These are phyloP conservation scores for Phytopythium helicoides DNA, from an alignment of 352 stramenopile genomes.

Conservation along the genomic window DNA sequence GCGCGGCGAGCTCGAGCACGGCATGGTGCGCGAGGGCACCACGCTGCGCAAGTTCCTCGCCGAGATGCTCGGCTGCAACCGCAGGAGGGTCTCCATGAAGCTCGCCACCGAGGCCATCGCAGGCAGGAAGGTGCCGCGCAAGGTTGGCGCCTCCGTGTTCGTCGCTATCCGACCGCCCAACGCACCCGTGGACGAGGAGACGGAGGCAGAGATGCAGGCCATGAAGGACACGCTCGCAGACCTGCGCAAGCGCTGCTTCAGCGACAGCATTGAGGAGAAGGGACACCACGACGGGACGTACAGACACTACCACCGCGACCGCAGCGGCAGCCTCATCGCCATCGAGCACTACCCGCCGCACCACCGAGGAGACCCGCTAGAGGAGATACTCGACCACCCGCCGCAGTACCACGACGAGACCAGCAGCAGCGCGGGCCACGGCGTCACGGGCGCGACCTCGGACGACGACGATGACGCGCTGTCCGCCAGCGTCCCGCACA, in stretches of 20 bases:
- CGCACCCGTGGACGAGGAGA: constrained; percentile 25
- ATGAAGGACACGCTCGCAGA: constrained; percentile 29
- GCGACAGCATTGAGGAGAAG: constrained; percentile 4
- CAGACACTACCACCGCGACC: constrained; percentile 8
- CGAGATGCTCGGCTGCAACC: constrained; percentile 63
- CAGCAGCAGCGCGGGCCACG: background rate
- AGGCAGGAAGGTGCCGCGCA: constrained; percentile 55
- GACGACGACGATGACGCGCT: constrained; percentile 4
- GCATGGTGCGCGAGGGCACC: constrained; percentile 37
- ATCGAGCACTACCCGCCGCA: background rate
- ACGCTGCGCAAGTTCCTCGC: constrained; percentile 71
- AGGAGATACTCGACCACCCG: background rate
- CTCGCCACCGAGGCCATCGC: constrained; percentile 63
- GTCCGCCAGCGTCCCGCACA: too few relatives aligned
- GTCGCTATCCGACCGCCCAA: constrained; percentile 37
- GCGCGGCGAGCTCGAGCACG: constrained; percentile 32
- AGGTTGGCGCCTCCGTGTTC: constrained; percentile 66
- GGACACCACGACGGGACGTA: constrained; percentile 7
- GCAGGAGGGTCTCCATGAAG: constrained; percentile 68
- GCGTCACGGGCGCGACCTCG: background rate
- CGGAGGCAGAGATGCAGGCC: too few relatives aligned
- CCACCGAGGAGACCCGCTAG: constrained; percentile 4
- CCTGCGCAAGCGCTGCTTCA: constrained; percentile 40
- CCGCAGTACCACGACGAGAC: constrained; percentile 5
- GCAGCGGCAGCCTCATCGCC: constrained; percentile 1